phyloP scores from a whole-genome alignment of 352 stramenopile genomes.

The Phytophthora vignae region DNA sequence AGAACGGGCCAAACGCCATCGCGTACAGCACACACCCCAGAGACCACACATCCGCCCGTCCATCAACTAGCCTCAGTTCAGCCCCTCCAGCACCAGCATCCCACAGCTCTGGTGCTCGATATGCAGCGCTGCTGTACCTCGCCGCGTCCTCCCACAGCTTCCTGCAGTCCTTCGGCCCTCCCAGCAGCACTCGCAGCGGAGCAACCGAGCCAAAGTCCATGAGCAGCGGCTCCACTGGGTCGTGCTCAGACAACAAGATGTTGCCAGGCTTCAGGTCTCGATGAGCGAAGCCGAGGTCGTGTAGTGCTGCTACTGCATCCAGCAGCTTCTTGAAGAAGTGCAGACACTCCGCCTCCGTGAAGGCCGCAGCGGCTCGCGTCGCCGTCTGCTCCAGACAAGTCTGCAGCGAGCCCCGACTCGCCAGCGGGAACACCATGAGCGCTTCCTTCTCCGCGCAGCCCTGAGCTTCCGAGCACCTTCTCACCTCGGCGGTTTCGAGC shows the following conservation, averaged over 20 bases:
- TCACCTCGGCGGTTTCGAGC: conserved; percentile 64
- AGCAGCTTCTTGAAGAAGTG: conserved; percentile 63
- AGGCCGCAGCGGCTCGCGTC: conserved; percentile 33
- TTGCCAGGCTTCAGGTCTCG: conserved; percentile 86
- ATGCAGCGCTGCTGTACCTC: conserved; percentile 87
- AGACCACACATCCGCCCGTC: conserved; percentile 91
- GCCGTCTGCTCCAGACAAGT: conserved; percentile 48
- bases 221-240: conserved; percentile 60
- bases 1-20: conserved; percentile 91
- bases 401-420: conserved; percentile 64
- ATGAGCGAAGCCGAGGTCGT: conserved; percentile 66
- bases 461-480: conserved; percentile 4
- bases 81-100: conserved; percentile 43
- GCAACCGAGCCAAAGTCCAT: conserved; percentile 84
- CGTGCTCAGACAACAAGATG: conserved; percentile 56
- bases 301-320: conserved; percentile 65
- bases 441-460: conserved; percentile 48
- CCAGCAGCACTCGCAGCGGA: conserved; percentile 42
- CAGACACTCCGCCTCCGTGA: conserved; percentile 57
- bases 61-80: conserved; percentile 48
- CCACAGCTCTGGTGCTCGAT: conserved; percentile 93
- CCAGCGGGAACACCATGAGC: conserved; percentile 71
- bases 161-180: conserved; percentile 50
- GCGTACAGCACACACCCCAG: conserved; percentile 92
- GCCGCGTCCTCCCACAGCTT: conserved; percentile 84